These are phyloP conservation scores for Cystobasidium pallidum DNA, from an alignment of 1,284 basidiomycete species.

Conservation along the genomic window DNA sequence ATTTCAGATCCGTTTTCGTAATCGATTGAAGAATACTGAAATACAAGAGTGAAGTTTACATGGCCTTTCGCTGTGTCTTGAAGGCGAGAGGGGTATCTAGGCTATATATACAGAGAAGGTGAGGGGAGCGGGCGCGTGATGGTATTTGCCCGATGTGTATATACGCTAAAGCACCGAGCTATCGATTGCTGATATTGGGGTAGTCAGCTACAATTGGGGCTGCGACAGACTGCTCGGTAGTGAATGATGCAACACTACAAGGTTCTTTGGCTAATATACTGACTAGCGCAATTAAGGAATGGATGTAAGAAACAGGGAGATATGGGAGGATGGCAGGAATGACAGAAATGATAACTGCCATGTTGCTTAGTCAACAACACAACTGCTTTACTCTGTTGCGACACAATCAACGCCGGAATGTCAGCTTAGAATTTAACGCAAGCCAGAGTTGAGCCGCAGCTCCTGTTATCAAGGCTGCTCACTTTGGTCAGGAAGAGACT, in stretches of 20 bases:
- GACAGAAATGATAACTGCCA: background rate
- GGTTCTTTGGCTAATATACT: background rate
- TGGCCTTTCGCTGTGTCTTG: background rate
- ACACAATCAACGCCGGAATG: background rate
- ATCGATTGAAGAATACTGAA: slow-evolving; percentile 1
- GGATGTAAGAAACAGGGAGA: background rate
- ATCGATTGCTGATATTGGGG: background rate
- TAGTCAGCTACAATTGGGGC: no score
- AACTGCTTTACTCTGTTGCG: slow-evolving; percentile 1
- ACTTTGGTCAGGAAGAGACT: slow-evolving; percentile 17
- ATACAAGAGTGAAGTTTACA: slow-evolving; percentile 11
- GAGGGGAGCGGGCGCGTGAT: background rate
- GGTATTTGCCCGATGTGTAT: background rate
- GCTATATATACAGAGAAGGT: background rate
- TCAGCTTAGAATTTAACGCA: background rate
- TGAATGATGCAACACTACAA: background rate
- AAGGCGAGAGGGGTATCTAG: slow-evolving; percentile 1
- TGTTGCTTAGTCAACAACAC: background rate
- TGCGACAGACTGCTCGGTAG: no score
- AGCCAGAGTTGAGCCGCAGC: background rate
- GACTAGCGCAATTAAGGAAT: background rate
- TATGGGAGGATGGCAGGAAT: background rate
- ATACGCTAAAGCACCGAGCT: background rate
- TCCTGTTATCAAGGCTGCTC: background rate
- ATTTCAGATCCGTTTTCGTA: slow-evolving; percentile 10